Evolutionary conservation across 2,329 filamentous ascomycete species (phyloP).

Genomic region (Didymella glomerata): DNA sequence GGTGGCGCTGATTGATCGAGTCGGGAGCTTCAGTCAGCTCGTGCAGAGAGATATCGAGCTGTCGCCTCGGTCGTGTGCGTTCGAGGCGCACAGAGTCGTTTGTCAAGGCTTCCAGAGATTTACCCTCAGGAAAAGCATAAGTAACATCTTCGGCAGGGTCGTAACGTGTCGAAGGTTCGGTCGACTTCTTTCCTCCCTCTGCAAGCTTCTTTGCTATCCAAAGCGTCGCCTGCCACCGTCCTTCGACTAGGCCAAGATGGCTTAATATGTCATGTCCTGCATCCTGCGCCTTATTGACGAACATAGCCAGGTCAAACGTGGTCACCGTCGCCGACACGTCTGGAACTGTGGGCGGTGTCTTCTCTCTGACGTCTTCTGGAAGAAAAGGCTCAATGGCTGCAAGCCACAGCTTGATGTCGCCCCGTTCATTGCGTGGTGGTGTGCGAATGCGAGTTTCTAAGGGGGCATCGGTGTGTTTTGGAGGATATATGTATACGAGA

Average conservation of each 20-base stretch:
- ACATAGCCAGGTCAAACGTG: constrained; percentile 37
- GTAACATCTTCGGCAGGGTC: constrained; percentile 30
- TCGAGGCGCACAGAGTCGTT: constrained; percentile 33
- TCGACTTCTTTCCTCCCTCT: constrained; percentile 40
- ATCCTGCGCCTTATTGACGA: constrained; percentile 40
- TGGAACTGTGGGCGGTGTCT: constrained; percentile 4
- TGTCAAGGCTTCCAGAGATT: constrained; percentile 37
- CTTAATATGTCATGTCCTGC: constrained; percentile 52
- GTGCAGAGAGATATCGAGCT: constrained; percentile 34
- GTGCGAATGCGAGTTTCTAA: constrained; percentile 27
- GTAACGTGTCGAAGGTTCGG: constrained; percentile 20
- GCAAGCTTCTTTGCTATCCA: constrained; percentile 57
- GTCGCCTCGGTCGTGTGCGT: constrained; percentile 25
- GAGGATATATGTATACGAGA: constrained; percentile 6
- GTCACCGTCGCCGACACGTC: constrained; percentile 32
- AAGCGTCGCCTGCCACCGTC: constrained; percentile 55
- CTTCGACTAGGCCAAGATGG: constrained; percentile 51
- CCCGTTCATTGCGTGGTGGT: constrained; percentile 30
- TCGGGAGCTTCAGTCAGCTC: constrained; percentile 38
- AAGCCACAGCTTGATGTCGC: constrained; percentile 47
- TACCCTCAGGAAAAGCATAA: constrained; percentile 26
- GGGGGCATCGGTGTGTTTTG: constrained; percentile 21
- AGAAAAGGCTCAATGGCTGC: constrained; percentile 49
- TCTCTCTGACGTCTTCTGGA: constrained; percentile 44
- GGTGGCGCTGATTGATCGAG: constrained; percentile 30